Evolutionary conservation across 768 basidiomycete genomes (phyloP), one percentile per base, ranked within the genome.

Genomic region (Flagelloscypha sp.): DNA sequence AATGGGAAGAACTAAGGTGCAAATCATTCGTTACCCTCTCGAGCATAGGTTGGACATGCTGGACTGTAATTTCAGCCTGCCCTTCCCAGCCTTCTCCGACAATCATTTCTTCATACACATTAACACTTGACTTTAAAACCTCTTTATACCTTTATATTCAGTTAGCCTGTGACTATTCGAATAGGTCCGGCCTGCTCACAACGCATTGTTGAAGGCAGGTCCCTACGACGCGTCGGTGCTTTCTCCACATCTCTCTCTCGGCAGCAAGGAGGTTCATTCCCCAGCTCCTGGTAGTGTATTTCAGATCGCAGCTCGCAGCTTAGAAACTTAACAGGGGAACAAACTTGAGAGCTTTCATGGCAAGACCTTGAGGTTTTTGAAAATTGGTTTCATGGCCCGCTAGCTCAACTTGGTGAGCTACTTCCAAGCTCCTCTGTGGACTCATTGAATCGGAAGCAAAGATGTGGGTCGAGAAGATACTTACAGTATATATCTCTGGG

Each of bases 361-460:
- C 53, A 15, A 31, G 27, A 18, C 7, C 17, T 33, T 52, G 44
- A 2, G 68, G 63, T 41, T 73, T 73, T 27, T 59, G 35, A 30
- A 65, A 70, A 32, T 46, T 57, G 1, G 55, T 54, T 31, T 61
- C 65, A 22, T 60, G 57, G 2, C 60, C 61, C 3, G 66, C 68
- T 1, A 45, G 49, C 5, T 53, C 48, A n/a, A 70, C 57, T 48
- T 72, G 71, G 5, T 67, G 58, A 8, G 57, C 62, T 5, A 72
- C 61, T 24, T 72, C 66, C 15, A 73, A 40, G 37, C 68, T 72
- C n/a, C n/a, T n/a, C n/a, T n/a, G n/a, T n/a, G n/a, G n/a, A n/a
- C n/a, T n/a, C n/a, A n/a, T n/a, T n/a, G n/a, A n/a, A n/a, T n/a
- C n/a, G n/a, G n/a, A n/a, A n/a, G n/a, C n/a, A n/a, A n/a, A n/a